Evolutionary conservation across 495 filamentous ascomycete genomes (phyloP), one percentile per base, ranked within the genome.

Genomic region (Aspergillus incahuasiensis): DNA sequence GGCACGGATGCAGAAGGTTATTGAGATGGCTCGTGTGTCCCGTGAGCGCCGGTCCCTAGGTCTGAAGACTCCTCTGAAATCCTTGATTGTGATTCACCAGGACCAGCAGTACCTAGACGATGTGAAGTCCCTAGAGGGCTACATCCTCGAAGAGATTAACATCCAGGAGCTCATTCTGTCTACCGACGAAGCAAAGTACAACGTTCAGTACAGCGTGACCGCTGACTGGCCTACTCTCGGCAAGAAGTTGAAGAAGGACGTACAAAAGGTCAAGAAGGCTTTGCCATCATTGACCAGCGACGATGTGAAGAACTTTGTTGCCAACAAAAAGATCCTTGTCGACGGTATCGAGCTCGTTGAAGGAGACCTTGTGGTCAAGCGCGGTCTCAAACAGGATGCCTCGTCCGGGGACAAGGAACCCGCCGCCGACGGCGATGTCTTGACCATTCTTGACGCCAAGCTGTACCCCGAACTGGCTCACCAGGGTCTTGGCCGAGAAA

Each of bases 231-330:
- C 92, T 1, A 89, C 86, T 0, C 80, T 98, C 34, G 94, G 94
- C 55, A 96, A 96, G 82, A 97, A 97, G 74, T 79, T 97, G 50
- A 95, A 90, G 80, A 97, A 95, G 74, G 94, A 92, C 62, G 88
- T 86, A 48, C 83, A 84, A 59, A 90, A 84, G 69, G 91, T 97
- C 51, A 92, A 91, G 76, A 95, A 94, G 68, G 91, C 89, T 16
- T 75, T 98, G 40, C 92, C 92, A 18, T 75, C 71, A 43, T 74
- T 98, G 44, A 88, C 82, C 19, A 91, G 86, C 55, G 81, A 89
- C 13, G 79, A 96, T 57, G 90, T 95, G 21, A 85, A 87, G 62
- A 62, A 75, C 45, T 97, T 89, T 62, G 75, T 91, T 34, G 64
- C 80, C 20, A 76, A 80, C 9, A 85, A 86, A 65, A 82, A 78